Evolutionary conservation across 2,329 filamentous ascomycete species (phyloP).

Genomic region (Exophiala mesophila): DNA sequence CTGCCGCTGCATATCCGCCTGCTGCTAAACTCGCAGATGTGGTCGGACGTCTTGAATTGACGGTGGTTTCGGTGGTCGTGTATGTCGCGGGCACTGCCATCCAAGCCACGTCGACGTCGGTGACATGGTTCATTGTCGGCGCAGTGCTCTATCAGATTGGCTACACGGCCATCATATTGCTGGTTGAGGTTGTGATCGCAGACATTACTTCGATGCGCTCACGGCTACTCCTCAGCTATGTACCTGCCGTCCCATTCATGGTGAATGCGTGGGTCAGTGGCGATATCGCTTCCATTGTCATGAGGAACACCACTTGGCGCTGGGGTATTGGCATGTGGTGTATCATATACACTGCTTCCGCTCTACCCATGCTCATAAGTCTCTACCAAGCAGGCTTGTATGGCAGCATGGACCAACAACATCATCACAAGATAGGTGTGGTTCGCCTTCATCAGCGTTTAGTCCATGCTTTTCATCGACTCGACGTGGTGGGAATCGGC

Average conservation of each 20-base stretch:
- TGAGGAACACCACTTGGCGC: conserved; percentile 50
- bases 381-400: conserved; percentile 52
- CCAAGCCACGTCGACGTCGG: conserved; percentile 47
- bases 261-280: conserved; percentile 62
- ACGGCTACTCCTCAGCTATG: conserved; percentile 60
- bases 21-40: conserved; percentile 61
- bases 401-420: conserved; percentile 43
- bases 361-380: conserved; percentile 51
- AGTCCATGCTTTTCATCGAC: conserved; percentile 48
- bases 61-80: conserved; percentile 52
- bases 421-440: conserved; percentile 43
- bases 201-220: conserved; percentile 60
- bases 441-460: conserved; percentile 36
- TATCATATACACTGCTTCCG: conserved; percentile 55
- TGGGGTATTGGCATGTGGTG: conserved; percentile 64
- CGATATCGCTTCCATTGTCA: conserved; percentile 49
- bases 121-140: conserved; percentile 53
- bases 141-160: conserved; percentile 60
- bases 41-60: conserved; percentile 57
- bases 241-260: conserved; percentile 55
- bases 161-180: conserved; percentile 58
- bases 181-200: conserved; percentile 60
- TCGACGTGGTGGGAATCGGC: conserved; percentile 51
- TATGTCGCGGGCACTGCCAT: conserved; percentile 55
- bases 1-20: conserved; percentile 54